These are phyloP conservation scores for Cymbopogon flexuosus DNA, from an alignment of 202 grass and related monocot genomes.

Conservation along the genomic window DNA sequence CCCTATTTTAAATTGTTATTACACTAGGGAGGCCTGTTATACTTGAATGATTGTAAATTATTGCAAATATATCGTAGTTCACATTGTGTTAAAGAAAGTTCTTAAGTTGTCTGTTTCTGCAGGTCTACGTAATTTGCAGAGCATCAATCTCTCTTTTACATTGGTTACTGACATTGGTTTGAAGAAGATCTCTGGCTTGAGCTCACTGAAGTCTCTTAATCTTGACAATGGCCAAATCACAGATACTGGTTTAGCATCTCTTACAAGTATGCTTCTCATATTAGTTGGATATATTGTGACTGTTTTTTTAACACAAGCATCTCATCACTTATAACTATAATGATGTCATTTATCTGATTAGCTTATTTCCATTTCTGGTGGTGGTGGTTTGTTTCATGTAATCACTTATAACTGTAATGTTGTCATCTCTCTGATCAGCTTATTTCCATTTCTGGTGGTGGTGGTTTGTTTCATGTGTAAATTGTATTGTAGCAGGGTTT, in stretches of 20 bases:
- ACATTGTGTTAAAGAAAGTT: background rate
- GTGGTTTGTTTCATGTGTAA: slow-evolving; percentile 10
- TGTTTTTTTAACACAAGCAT: background rate
- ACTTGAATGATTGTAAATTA: background rate
- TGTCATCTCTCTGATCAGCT: too few relatives aligned
- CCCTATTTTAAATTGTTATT: background rate
- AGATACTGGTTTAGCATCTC: too few relatives aligned
- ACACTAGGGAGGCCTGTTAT: background rate
- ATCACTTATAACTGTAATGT: too few relatives aligned
- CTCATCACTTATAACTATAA: background rate
- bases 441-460: too few relatives aligned
- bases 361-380: background rate
- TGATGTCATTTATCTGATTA: background rate
- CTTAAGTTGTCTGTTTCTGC: too few relatives aligned
- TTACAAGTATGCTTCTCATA: background rate
- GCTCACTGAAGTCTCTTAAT: too few relatives aligned
- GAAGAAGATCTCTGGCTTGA: too few relatives aligned
- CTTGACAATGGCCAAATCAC: too few relatives aligned
- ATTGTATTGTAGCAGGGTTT: background rate
- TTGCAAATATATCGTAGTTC: background rate
- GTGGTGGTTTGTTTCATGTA: too few relatives aligned
- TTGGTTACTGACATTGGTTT: too few relatives aligned
- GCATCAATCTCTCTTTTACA: too few relatives aligned
- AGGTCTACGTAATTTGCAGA: too few relatives aligned
- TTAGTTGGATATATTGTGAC: background rate